phyloP scores from a whole-genome alignment of 2,329 filamentous ascomycete species.

The Xylaria sp. region DNA sequence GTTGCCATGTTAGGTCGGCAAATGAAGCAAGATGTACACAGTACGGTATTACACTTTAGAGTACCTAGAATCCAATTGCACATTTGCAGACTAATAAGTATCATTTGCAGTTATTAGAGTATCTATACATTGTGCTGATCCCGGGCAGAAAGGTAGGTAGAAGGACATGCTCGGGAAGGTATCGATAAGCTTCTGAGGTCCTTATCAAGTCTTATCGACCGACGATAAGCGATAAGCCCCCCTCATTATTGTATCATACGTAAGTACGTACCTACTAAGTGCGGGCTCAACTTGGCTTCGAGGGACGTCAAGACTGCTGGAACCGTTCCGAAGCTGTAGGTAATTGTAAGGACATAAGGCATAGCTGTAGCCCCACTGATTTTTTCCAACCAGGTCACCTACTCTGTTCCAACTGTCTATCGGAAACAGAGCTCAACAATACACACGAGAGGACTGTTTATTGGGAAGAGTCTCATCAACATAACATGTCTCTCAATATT shows the following conservation, averaged over 20 bases:
- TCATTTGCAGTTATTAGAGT: too few species aligned
- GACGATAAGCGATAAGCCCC: not conserved
- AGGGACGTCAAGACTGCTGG: not conserved
- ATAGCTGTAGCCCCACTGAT: slow-evolving; percentile 18
- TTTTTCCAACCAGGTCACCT: slow-evolving; percentile 18
- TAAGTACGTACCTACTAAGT: not conserved
- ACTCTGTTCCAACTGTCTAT: not conserved
- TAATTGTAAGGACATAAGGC: not conserved
- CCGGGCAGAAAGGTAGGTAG: not conserved
- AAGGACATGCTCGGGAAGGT: not conserved
- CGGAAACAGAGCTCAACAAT: slow-evolving; percentile 1
- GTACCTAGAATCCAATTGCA: too few species aligned
- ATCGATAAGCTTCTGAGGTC: not conserved
- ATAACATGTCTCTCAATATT: slow-evolving; percentile 96
- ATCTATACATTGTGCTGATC: too few species aligned
- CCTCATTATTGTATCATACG: not conserved
- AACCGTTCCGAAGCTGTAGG: not conserved
- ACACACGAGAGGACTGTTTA: not conserved
- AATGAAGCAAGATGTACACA: too few species aligned
- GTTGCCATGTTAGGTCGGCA: too few species aligned
- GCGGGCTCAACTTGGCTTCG: not conserved
- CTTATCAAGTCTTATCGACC: not conserved
- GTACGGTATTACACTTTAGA: too few species aligned
- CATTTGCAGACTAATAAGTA: too few species aligned
- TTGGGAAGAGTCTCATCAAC: slow-evolving; percentile 12